Base-by-base conservation (phyloP, 2,329 filamentous ascomycete species). In the Neonectria punicea region DNA sequence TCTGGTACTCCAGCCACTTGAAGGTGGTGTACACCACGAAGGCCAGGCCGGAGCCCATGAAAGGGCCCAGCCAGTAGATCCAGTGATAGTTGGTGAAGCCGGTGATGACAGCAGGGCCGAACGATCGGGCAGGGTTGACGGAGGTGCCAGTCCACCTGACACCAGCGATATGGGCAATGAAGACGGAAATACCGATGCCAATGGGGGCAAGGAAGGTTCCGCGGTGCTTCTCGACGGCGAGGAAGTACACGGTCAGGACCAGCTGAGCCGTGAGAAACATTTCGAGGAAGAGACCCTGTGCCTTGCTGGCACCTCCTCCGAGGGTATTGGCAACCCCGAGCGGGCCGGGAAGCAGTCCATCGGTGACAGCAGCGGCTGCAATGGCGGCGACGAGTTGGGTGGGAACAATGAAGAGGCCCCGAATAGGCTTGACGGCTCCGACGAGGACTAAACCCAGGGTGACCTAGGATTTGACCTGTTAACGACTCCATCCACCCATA, bases 171-270 rank as follows among this genome's bases (percentile, higher is more conserved):
- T 85, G 79, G 5, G 80, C 80, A 47, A 93, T 85, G 76, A 93
- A 93, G 58, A 93, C 84, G 0, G 90, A 83, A 2, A 93, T 78
- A 1, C 92, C 92, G 70, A 94, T 92, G 13, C 89, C 90, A 4
- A 93, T 80, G 0, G 92, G 91, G 0, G 91, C 91, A 1, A 93
- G 79, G 74, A 85, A 92, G 0, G 91, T 93, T 2, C 88, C 87
- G 49, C 89, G 89, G 76, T 93, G 90, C 79, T 93, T 93, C 75
- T 93, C 90, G 4, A 88, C 87, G 0, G 90, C 90, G 49, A 93
- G 83, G 86, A 93, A 90, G 76, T 89, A 87, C 32, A 92, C 87
- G 3, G 89, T 86, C 58, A 92, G 81, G 8, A 91, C 85, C 10
- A 92, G 81, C 73, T 90, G 84, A 0, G 87, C 81, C 0, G 89